A percentile compares a stretch with the other conserved stretches of the same genome.
phyloP scores from a whole-genome alignment of 768 basidiomycete genomes.

The Naganishia friedmannii region DNA sequence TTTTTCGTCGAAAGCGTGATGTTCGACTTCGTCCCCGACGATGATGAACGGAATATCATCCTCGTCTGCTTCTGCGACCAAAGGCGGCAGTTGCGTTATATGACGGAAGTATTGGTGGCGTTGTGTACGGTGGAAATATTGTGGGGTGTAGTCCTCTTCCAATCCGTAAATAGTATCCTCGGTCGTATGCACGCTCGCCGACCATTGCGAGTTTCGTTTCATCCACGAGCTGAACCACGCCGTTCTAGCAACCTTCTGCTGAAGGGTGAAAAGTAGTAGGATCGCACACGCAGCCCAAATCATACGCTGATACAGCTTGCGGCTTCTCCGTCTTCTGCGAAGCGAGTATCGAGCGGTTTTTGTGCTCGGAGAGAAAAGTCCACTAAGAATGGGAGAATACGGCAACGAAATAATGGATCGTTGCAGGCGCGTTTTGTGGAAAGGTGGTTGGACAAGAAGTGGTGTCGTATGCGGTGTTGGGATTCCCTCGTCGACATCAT shows the following conservation, averaged over 20 bases:
- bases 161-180: background rate
- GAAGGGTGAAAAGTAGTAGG: background rate
- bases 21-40: background rate
- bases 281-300: background rate
- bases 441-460: background rate
- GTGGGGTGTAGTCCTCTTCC: conserved; percentile 12
- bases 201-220: background rate
- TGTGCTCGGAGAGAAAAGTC: background rate
- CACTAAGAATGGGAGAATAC: too few relatives aligned
- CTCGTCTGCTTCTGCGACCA: background rate
- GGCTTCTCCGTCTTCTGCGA: background rate
- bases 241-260: background rate
- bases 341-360: background rate
- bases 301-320: background rate
- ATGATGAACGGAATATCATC: background rate
- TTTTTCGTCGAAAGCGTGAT: background rate
- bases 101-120: background rate
- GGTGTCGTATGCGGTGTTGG: background rate
- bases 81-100: background rate
- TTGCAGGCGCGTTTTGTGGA: background rate
- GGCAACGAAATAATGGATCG: background rate
- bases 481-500: background rate
- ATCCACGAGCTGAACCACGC: background rate
- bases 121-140: conserved; percentile 15
- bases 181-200: background rate